Evolutionary conservation across 2,329 filamentous ascomycete genomes (phyloP).

Genomic region (Pseudocercospora fijiensis): DNA sequence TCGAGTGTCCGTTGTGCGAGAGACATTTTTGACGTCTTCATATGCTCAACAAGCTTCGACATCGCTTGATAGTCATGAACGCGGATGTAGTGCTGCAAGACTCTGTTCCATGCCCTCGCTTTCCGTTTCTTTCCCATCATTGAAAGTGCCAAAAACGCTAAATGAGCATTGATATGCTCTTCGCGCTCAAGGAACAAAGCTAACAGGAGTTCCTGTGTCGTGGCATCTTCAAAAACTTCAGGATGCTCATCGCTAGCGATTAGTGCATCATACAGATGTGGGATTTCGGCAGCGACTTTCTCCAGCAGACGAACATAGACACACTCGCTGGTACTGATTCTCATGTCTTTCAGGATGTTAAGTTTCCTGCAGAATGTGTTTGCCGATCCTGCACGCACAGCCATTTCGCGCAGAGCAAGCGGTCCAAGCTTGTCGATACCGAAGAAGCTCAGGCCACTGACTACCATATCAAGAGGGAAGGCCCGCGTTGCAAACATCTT

Average conservation of each 20-base stretch:
- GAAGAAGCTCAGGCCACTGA: constrained; percentile 68
- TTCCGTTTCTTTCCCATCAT: constrained; percentile 37
- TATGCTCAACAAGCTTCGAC: constrained; percentile 47
- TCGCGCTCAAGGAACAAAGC: constrained; percentile 51
- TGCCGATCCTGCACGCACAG: constrained; percentile 60
- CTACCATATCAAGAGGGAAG: constrained; percentile 69
- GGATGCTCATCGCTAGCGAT: constrained; percentile 64
- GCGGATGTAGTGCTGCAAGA: constrained; percentile 46
- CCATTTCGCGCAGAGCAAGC: constrained; percentile 73
- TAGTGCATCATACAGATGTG: constrained; percentile 52
- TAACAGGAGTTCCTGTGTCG: constrained; percentile 57
- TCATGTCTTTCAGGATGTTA: constrained; percentile 58
- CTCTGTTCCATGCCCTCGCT: constrained; percentile 47
- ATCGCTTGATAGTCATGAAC: constrained; percentile 31
- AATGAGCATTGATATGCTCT: constrained; percentile 54
- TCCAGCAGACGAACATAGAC: constrained; percentile 66
- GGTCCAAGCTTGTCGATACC: constrained; percentile 72
- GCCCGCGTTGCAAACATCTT: constrained; percentile 77
- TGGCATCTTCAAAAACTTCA: constrained; percentile 58
- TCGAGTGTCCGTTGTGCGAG: constrained; percentile 48
- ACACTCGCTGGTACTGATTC: constrained; percentile 62
- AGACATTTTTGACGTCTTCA: constrained; percentile 48
- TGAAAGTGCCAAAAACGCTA: constrained; percentile 57
- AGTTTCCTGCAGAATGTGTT: constrained; percentile 61
- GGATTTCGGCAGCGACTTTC: constrained; percentile 61